Percentiles rank a stretch among this genome's conserved stretches.
These are phyloP conservation scores for Hypsizygus marmoreus DNA, from an alignment of 768 basidiomycete genomes.

Conservation along the genomic window DNA sequence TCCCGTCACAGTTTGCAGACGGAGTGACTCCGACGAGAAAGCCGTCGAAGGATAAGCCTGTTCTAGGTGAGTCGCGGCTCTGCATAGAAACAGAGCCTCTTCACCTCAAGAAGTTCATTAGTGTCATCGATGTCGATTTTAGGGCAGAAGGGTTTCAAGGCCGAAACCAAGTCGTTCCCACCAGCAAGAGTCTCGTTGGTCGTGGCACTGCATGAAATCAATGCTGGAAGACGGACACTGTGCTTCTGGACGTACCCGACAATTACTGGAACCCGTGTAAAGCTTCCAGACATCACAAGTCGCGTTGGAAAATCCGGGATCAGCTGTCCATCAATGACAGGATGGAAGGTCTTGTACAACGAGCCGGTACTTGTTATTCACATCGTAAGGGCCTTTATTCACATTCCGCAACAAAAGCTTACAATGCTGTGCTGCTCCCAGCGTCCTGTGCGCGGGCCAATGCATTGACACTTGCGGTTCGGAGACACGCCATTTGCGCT, in stretches of 20 bases:
- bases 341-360: constrained; percentile 49
- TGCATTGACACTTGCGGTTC: constrained; percentile 51
- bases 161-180: constrained; percentile 37
- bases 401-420: constrained; percentile 15
- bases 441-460: constrained; percentile 58
- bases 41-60: constrained; percentile 44
- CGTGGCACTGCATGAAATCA: no score
- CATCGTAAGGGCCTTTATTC: constrained; percentile 1
- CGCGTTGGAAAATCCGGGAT: constrained; percentile 53
- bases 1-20: constrained; percentile 48
- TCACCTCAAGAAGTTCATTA: constrained; percentile 34
- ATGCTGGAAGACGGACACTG: background rate
- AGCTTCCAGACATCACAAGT: constrained; percentile 44
- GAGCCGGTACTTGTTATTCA: constrained; percentile 38
- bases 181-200: constrained; percentile 60
- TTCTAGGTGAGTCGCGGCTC: background rate
- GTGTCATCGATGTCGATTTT: constrained; percentile 41
- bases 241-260: constrained; percentile 46
- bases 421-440: constrained; percentile 42
- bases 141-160: constrained; percentile 47
- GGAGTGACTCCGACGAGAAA: constrained; percentile 44
- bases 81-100: constrained; percentile 1
- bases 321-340: constrained; percentile 55
- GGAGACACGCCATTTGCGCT: constrained; percentile 46
- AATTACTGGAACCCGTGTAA: constrained; percentile 55